Base-by-base conservation (phyloP, 208 protist species). In the Naegleria gruberi region DNA sequence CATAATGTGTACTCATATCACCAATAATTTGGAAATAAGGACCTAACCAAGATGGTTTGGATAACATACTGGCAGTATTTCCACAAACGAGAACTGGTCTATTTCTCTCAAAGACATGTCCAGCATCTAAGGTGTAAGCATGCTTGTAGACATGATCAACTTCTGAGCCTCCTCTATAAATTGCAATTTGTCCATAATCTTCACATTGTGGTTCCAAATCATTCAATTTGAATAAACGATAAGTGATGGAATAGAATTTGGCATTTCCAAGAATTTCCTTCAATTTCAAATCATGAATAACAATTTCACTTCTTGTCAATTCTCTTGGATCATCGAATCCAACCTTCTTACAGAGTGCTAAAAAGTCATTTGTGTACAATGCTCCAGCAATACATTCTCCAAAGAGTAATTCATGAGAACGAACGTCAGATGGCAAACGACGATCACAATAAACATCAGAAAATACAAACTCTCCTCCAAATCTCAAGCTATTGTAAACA, bases 391-490 rank as follows among this genome's bases (percentile, higher is more conserved):
- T 40, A 87, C 94, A 93, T 90, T 95, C 94, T 8, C 94, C 94
- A 23, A 30, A 94, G 5, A 95, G 89, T 44, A 95, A 81, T 41
- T 92, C 43, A 84, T 95, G 34, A 19, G 40, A n/a, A 4, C 83
- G 42, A 41, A 94, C 26, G 19, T 91, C 42, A 44, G 93, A 19
- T 4, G 93, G 57, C 4, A 94, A 34, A 40, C 93, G 57, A 19
- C 94, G 81, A 74, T 95, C 93, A 81, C 51, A 84, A 90, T 94
- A 95, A 23, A 95, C 91, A 82, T 95, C 94, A n/a, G 82, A 91
- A 91, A 95, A 95, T 89, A 94, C 93, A 40, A 95, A 89, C 89
- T 95, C 94, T n/a, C 94, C 94, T 34, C 94, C 94, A 10, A 40
- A n/a, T 57, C 91, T 91, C 45, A 95, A 90, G 0, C 85, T 82